Base-by-base conservation (phyloP, 1,284 basidiomycete species). In the Leccinum laetum region DNA sequence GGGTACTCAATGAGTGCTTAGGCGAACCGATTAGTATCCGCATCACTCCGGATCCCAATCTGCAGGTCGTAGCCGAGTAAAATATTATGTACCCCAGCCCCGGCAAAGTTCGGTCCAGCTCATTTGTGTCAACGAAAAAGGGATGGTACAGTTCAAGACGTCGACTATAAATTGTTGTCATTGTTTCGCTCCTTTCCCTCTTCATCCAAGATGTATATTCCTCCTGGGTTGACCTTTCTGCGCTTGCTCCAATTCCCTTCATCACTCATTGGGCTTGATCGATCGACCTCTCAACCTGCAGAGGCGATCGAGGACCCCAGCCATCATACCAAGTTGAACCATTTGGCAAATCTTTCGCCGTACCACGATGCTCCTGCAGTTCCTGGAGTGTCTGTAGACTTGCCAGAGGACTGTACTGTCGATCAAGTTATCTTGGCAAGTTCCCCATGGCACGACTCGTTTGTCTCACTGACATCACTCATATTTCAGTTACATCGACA, bases 391-490 rank as follows among this genome's bases (percentile, higher is more conserved):
- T 72, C 72, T 58, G 71, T 64, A 60, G 68, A 76, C 37, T 72
- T 83, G 9, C 81, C 82, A 11, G 73, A 68, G 9, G 82, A 82
- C 66, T 84, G 81, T 65, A 74, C 66, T 46, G 79, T 84, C 46
- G 77, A 81, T 39, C 80, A 81, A 72, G 79, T 82, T 65, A 75
- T 82, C 70, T 68, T 80, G 70, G 72, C 67, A 60, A 65, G 72
- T 41, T 49, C 26, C 46, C 24, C 18, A 44, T 7, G 11, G 6
- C 10, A 21, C 26, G 11, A 2, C 52, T 14, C 11, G 24, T 29
- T 29, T 29, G 21, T 18, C 53, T 18, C 7, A 2, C 9, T 29
- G 7, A 18, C 4, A 10, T 16, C 18, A 26, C 26, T 26, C 26
- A 26, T 26, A 26, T 26, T 26, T 26, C 26, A 26, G 26, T 26